Conservation (phyloP, 345 rosid species). For the Aquilaria yunnanensis region DNA sequence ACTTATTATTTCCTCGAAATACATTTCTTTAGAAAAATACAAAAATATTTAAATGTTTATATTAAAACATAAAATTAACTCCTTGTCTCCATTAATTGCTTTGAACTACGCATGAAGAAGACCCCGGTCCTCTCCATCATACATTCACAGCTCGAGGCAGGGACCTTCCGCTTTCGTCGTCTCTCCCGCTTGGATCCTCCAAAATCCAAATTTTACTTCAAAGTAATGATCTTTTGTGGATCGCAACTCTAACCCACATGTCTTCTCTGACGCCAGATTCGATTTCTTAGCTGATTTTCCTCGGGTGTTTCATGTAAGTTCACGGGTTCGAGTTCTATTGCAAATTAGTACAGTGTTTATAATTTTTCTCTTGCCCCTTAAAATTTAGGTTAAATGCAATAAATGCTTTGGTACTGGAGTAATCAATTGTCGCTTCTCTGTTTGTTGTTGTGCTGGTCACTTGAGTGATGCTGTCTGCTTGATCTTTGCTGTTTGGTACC, state of each 20-base stretch:
- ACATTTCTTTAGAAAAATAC: background rate
- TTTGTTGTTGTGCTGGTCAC: background rate
- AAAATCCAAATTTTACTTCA: background rate
- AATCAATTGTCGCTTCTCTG: slow-evolving; percentile 2
- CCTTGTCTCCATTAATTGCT: slow-evolving; percentile 36
- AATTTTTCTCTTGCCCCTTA: background rate
- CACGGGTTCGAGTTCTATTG: background rate
- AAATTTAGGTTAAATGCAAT: background rate
- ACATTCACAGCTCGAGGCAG: too few relatives aligned
- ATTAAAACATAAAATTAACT: slow-evolving; percentile 6
- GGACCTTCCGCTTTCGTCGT: slow-evolving; percentile 2
- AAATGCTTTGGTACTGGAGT: background rate
- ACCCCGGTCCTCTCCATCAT: background rate
- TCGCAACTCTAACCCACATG: background rate
- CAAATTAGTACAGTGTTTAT: background rate
- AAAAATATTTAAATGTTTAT: background rate
- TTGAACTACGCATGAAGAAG: slow-evolving; percentile 20
- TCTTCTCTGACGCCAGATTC: background rate
- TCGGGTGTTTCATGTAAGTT: slow-evolving; percentile 24
- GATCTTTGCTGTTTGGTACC: too few relatives aligned
- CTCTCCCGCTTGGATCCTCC: slow-evolving; percentile 4
- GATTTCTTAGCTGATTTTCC: slow-evolving; percentile 13
- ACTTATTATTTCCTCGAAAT: slow-evolving; percentile 5
- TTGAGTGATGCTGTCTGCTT: slow-evolving; percentile 4
- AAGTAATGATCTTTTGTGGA: too few relatives aligned